Evolutionary conservation across 1,284 basidiomycete species (phyloP).

Genomic region (Trametes pubescens): DNA sequence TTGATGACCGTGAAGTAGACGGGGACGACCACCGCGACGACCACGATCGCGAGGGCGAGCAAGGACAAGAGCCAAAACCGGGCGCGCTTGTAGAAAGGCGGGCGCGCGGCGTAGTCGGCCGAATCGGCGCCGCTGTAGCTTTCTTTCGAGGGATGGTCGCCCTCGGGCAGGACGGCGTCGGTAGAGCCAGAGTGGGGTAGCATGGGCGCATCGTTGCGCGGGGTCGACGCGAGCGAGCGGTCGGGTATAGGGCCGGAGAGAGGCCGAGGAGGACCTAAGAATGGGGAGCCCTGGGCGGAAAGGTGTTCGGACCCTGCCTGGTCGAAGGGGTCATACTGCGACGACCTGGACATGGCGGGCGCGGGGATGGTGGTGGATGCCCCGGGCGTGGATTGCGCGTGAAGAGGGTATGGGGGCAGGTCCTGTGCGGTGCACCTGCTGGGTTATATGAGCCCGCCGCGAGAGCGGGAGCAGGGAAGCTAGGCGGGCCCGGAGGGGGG

Average conservation of each 20-base stretch:
- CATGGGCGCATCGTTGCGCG: slow-evolving; percentile 17
- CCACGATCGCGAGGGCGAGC: slow-evolving; percentile 36
- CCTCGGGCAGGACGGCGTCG: slow-evolving; percentile 9
- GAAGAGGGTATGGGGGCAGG: neutral
- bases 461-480: slow-evolving; percentile 14
- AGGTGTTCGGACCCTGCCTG: slow-evolving; percentile 4
- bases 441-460: slow-evolving; percentile 6
- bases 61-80: slow-evolving; percentile 32
- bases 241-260: slow-evolving; percentile 21
- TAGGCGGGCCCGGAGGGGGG: slow-evolving; percentile 16
- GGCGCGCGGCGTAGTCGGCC: neutral
- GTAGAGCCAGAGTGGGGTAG: slow-evolving; percentile 12
- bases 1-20: slow-evolving; percentile 52
- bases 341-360: slow-evolving; percentile 14
- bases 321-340: slow-evolving; percentile 23
- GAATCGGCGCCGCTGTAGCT: slow-evolving; percentile 1
- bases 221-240: slow-evolving; percentile 19
- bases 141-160: slow-evolving; percentile 14
- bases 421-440: neutral
- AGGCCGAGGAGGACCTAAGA: slow-evolving; percentile 16
- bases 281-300: slow-evolving; percentile 8
- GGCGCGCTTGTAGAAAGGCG: slow-evolving; percentile 36
- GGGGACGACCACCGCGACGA: slow-evolving; percentile 45
- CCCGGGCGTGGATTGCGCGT: slow-evolving; percentile 1
- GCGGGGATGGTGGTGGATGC: slow-evolving; percentile 1